A percentile compares a stretch with the other conserved stretches of the same genome.
These are phyloP conservation scores for Neurospora sp. DNA, from an alignment of 495 filamentous ascomycete genomes.

Conservation along the genomic window DNA sequence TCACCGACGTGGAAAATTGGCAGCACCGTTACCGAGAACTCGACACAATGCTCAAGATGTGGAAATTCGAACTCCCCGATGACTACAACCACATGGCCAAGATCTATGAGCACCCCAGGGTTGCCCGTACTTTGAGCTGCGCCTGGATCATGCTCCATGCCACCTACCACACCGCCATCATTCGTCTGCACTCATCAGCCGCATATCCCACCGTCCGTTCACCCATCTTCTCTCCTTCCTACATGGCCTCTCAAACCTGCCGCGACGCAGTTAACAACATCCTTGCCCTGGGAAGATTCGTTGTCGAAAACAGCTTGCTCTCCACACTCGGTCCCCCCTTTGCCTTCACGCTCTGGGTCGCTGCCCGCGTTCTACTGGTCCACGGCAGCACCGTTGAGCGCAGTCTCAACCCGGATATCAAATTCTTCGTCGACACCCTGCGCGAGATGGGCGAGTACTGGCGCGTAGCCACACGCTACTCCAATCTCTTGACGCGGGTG, in stretches of 20 bases:
- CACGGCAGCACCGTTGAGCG: conserved; percentile 80
- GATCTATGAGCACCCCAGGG: conserved; percentile 47
- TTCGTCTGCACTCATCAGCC: conserved; percentile 83
- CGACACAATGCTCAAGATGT: conserved; percentile 63
- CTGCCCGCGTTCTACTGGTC: conserved; percentile 74
- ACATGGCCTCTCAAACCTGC: conserved; percentile 70
- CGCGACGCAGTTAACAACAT: conserved; percentile 77
- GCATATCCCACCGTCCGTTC: conserved; percentile 82
- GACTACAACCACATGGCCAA: conserved; percentile 75
- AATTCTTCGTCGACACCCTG: conserved; percentile 70
- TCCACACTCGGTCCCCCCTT: conserved; percentile 77
- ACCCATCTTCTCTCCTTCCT: conserved; percentile 76
- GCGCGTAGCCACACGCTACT: conserved; percentile 76
- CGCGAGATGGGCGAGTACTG: conserved; percentile 70
- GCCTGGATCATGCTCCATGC: conserved; percentile 88
- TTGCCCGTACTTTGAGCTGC: conserved; percentile 59
- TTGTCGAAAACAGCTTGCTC: conserved; percentile 60
- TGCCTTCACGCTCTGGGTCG: conserved; percentile 85
- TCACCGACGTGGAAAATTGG: conserved; percentile 80
- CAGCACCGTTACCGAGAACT: conserved; percentile 76
- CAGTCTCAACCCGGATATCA: conserved; percentile 64
- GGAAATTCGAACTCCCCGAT: conserved; percentile 71
- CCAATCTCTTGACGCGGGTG: conserved; percentile 67
- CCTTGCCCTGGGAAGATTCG: conserved; percentile 60
- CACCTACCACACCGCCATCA: conserved; percentile 63